Evolutionary conservation across 2,329 filamentous ascomycete genomes (phyloP), one percentile per base, ranked within the genome.

Genomic region (Pseudogymnoascus sp.): DNA sequence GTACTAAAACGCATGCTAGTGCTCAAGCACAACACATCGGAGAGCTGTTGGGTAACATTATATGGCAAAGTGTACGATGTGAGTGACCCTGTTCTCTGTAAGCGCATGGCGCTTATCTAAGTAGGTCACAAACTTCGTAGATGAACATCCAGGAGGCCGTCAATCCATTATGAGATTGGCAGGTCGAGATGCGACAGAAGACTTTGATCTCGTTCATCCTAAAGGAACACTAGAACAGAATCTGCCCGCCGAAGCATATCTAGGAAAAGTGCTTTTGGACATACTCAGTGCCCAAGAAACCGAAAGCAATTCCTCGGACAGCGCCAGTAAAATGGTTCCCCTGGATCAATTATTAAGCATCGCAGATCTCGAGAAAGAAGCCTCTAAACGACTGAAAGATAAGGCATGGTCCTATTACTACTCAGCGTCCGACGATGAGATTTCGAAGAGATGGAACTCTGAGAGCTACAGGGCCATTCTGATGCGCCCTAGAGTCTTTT

Each of bases 341-440:
- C 74, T 86, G 7, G 74, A 79, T 16, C 80, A 77, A 11, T 70
- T 87, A 24, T 82, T 87, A 70, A 85, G 79, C 67, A 76, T 81
- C 6, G 77, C 85, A 65, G 86, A 89, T 74, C 89, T 89, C 69
- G 80, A 84, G 60, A 64, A 75, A 12, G 82, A 81, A 0, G 86
- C 86, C 4, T 78, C 79, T n/a, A 75, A 77, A 28, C 81, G 79
- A 7, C 78, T 86, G 59, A 78, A 79, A 8, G 79, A 81, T 24
- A 89, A 89, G 70, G 82, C 86, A n/a, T 89, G 84, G 84, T 87
- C 86, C 0, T 89, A 89, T 69, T 83, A 86, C 70, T 87, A 84
- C 22, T 88, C 84, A 7, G 87, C 86, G 1, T 83, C 86, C 10
- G 88, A 85, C 6, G 87, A 98, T 75, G 80, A 91, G 22, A 80